A percentile compares a stretch with the other conserved stretches of the same genome.
phyloP scores from a whole-genome alignment of 164 flowering plant species.

The grape (Vitis vinifera) region ASM3070453v1 NC_081805.1:6393001-6393500 shows the following conservation, averaged over 20 bases:
- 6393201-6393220: conserved; percentile 28
- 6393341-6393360: conserved; percentile 38
- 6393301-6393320: too few species aligned
- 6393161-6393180: conserved; percentile 34
- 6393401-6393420: not conserved
- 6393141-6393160: conserved; percentile 37
- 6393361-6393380: conserved; percentile 47
- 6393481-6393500: conserved; percentile 45
- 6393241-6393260: conserved; percentile 32
- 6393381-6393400: conserved; percentile 40
- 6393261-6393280: too few species aligned
- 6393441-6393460: too few species aligned
- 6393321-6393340: conserved; percentile 14
- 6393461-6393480: not conserved
- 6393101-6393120: conserved; percentile 29
- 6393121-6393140: conserved; percentile 48
- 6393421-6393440: not conserved
- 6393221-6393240: conserved; percentile 40
- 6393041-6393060: conserved; percentile 48
- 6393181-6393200: conserved; percentile 37
- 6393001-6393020: conserved; percentile 64
- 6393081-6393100: conserved; percentile 29
- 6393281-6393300: too few species aligned
- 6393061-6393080: too few species aligned
- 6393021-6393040: conserved; percentile 50